phyloP scores from a whole-genome alignment of 176 grass and related monocot genomes.

The Aegilops sharonensis region DNA sequence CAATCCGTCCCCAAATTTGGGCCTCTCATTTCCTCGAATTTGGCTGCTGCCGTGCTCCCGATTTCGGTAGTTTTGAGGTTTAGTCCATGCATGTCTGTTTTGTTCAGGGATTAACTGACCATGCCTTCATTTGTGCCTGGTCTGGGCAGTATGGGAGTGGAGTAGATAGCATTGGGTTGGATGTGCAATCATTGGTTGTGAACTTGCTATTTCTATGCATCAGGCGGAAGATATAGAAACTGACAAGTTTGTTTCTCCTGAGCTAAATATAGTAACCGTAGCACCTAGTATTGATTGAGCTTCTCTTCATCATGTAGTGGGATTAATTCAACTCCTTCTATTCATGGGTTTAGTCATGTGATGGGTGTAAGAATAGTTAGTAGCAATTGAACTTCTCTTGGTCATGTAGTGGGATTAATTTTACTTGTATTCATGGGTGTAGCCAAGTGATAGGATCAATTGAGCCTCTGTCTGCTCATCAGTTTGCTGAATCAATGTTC shows the following conservation, averaged over 20 bases:
- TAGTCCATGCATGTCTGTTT: neutral
- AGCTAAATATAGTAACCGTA: slow-evolving; percentile 27
- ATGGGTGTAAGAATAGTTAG: neutral
- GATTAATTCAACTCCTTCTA: neutral
- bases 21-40: neutral
- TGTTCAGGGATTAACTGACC: neutral
- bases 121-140: neutral
- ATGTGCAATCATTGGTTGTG: neutral
- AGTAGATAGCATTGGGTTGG: neutral
- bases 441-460: neutral
- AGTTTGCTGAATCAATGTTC: neutral
- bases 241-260: neutral
- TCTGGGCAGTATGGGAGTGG: neutral
- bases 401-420: too few species aligned
- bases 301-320: neutral
- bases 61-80: neutral
- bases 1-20: neutral
- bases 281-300: neutral
- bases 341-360: neutral
- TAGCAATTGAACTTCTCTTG: neutral
- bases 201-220: slow-evolving; percentile 24
- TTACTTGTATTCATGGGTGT: too few species aligned
- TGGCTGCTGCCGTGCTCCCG: neutral
- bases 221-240: neutral
- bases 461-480: neutral